phyloP scores from a whole-genome alignment of 2,329 filamentous ascomycete species.

The Diaporthe sp. region DNA sequence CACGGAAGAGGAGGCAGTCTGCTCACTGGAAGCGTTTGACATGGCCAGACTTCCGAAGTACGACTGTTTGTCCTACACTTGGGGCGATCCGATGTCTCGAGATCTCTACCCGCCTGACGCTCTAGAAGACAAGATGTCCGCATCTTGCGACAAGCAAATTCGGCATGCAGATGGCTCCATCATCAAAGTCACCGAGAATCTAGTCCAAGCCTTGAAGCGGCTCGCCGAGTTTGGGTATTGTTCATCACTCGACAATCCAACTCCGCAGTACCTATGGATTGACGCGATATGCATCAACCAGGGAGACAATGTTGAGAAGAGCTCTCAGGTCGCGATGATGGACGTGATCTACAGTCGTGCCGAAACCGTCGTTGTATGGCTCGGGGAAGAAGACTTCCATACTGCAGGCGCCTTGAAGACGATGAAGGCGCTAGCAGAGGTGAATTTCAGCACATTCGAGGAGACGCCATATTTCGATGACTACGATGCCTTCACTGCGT shows the following conservation, averaged over 20 bases:
- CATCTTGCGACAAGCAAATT: not conserved
- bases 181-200: conserved; percentile 6
- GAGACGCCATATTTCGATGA: not conserved
- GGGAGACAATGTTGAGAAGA: conserved; percentile 30
- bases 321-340: conserved; percentile 36
- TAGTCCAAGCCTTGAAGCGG: conserved; percentile 3
- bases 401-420: not conserved
- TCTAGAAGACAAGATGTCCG: not conserved
- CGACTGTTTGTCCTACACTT: conserved; percentile 5
- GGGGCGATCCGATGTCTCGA: conserved; percentile 16
- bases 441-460: not conserved
- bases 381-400: conserved; percentile 24
- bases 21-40: conserved; percentile 13
- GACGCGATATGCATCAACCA: conserved; percentile 39
- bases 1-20: not conserved
- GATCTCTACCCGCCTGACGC: not conserved
- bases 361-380: conserved; percentile 31
- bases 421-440: not conserved
- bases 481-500: not conserved
- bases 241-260: not conserved
- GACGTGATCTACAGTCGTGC: conserved; percentile 25
- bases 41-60: not conserved
- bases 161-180: not conserved
- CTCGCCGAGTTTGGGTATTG: not conserved
- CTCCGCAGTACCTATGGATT: conserved; percentile 12